Evolutionary conservation across 352 stramenopile species (phyloP).

Genomic region (Pythium pectinolyticum): DNA sequence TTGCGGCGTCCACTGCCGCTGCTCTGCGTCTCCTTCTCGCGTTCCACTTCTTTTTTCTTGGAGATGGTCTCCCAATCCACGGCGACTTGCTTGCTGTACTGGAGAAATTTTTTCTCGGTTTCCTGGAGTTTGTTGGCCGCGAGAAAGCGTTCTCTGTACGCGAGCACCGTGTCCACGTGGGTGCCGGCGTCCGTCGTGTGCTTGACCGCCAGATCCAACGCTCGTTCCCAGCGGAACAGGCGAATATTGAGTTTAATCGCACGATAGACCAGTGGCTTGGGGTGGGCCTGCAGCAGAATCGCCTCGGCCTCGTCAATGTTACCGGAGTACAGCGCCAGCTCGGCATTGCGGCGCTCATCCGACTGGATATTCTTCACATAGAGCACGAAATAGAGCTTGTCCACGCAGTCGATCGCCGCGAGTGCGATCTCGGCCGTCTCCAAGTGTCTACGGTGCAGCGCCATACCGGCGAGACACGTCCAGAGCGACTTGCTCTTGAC

Average conservation of each 20-base stretch:
- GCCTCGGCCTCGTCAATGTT: conserved; percentile 90
- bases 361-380: conserved; percentile 85
- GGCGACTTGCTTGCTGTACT: conserved; percentile 84
- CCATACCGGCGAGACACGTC: conserved; percentile 90
- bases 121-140: conserved; percentile 86
- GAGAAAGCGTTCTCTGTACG: conserved; percentile 87
- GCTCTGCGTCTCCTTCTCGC: conserved; percentile 70
- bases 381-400: conserved; percentile 93
- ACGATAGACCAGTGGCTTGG: conserved; percentile 87
- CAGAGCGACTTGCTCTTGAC: conserved; percentile 89
- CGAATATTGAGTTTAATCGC: conserved; percentile 94
- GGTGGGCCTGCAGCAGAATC: conserved; percentile 90
- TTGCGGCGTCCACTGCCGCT: conserved; percentile 48
- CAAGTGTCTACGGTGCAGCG: conserved; percentile 84
- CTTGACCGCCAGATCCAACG: conserved; percentile 88
- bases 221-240: conserved; percentile 88
- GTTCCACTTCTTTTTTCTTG: conserved; percentile 89
- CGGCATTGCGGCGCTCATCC: conserved; percentile 86
- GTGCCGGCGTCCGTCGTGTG: conserved; percentile 82
- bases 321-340: conserved; percentile 83
- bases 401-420: conserved; percentile 89
- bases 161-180: conserved; percentile 89
- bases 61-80: conserved; percentile 89
- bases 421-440: conserved; percentile 91
- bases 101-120: conserved; percentile 86